Percentiles rank a stretch among this genome's conserved stretches.
phyloP scores from a whole-genome alignment of 2,329 filamentous ascomycete species.

The Alternaria tenuissima region DNA sequence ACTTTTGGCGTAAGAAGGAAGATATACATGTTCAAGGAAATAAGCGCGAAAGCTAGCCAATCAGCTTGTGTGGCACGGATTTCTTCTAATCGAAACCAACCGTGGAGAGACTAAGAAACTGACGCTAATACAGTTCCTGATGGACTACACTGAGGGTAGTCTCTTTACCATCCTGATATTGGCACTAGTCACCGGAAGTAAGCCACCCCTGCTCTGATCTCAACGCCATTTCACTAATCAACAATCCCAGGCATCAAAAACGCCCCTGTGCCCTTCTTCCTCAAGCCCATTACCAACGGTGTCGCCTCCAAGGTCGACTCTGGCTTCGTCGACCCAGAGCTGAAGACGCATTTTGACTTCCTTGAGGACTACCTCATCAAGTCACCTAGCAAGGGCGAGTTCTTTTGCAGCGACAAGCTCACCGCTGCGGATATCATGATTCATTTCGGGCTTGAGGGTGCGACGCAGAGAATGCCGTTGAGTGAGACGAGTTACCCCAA shows the following conservation, averaged over 20 bases:
- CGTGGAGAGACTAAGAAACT: neutral
- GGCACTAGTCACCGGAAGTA: conserved; percentile 64
- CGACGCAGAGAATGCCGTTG: conserved; percentile 46
- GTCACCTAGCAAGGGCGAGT: conserved; percentile 59
- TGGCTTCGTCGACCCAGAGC: conserved; percentile 57
- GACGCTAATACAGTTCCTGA: conserved; percentile 53
- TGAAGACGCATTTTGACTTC: conserved; percentile 59
- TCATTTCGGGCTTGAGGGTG: conserved; percentile 61
- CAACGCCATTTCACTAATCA: conserved; percentile 5
- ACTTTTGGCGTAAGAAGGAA: neutral
- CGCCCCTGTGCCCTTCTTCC: conserved; percentile 71
- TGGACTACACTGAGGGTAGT: conserved; percentile 87
- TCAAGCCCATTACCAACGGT: conserved; percentile 68
- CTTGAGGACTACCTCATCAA: conserved; percentile 60
- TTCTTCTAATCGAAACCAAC: neutral
- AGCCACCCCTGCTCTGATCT: neutral
- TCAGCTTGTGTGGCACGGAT: neutral
- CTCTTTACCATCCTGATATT: conserved; percentile 77
- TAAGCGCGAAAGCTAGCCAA: neutral
- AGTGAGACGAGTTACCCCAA: conserved; percentile 57
- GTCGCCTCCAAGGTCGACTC: conserved; percentile 61
- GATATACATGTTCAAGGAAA: neutral
- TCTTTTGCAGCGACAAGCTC: conserved; percentile 59
- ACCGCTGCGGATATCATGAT: conserved; percentile 63
- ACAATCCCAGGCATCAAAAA: conserved; percentile 50